Conservation (phyloP, 2,329 filamentous ascomycete genomes). For the Ambrosiella cleistominuta region DNA sequence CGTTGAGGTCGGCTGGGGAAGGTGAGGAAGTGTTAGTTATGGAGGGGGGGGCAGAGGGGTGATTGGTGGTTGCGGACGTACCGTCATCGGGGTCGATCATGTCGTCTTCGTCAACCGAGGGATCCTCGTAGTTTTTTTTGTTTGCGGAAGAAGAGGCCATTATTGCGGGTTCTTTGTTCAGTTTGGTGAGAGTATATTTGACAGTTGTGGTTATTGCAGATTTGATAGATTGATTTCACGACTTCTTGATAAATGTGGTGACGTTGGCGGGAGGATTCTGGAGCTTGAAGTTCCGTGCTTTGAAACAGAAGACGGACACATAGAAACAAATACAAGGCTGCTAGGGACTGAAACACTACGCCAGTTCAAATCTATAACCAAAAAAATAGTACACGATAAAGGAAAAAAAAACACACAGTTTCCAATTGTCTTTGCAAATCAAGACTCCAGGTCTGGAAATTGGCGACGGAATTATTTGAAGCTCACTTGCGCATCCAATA, state of each 20-base stretch:
- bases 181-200: not conserved
- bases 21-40: not conserved
- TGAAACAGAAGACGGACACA: not conserved
- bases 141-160: slow-evolving; percentile 12
- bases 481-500: not conserved
- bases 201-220: not conserved
- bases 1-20: slow-evolving; percentile 58
- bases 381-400: too few species aligned
- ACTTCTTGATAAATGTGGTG: not conserved
- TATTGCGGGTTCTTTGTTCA: not conserved
- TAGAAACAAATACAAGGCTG: not conserved
- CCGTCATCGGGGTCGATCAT: slow-evolving; percentile 67
- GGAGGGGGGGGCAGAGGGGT: not conserved
- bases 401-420: too few species aligned
- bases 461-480: too few species aligned
- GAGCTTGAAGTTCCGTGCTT: not conserved
- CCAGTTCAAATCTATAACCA: not conserved
- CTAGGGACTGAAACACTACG: not conserved
- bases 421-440: too few species aligned
- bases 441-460: too few species aligned
- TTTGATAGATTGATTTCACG: too few species aligned
- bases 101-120: slow-evolving; percentile 46
- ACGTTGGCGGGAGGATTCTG: not conserved
- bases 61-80: slow-evolving; percentile 21
- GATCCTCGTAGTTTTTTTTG: slow-evolving; percentile 15